These are phyloP conservation scores for Agaricus bisporus DNA, from an alignment of 768 basidiomycete species.

Conservation along the genomic window DNA sequence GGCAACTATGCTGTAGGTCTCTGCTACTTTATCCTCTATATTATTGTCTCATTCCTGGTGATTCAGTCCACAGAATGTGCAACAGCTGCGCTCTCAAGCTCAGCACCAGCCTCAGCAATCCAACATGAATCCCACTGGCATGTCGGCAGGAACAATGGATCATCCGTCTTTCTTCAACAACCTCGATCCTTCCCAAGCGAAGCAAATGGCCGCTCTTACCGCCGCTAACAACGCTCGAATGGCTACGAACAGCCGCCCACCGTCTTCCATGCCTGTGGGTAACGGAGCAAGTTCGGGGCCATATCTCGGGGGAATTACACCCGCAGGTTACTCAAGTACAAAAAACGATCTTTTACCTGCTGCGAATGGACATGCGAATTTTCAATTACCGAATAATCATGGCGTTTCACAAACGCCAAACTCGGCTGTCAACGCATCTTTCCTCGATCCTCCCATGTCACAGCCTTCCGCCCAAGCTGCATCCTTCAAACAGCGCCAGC, in stretches of 20 bases:
- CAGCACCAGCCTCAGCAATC: conserved; percentile 25
- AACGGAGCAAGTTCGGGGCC: conserved; percentile 63
- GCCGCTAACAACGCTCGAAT: conserved; percentile 57
- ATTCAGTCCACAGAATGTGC: conserved; percentile 34
- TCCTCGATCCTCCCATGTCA: conserved; percentile 41
- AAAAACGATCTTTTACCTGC: conserved; percentile 37
- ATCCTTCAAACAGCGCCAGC: conserved; percentile 47
- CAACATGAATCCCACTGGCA: conserved; percentile 23
- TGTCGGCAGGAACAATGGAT: conserved; percentile 28
- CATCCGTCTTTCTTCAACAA: conserved; percentile 36
- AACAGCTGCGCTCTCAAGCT: conserved; percentile 20
- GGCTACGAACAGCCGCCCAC: conserved; percentile 41
- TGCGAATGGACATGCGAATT: conserved; percentile 31
- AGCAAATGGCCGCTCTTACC: conserved; percentile 77
- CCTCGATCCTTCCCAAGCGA: conserved; percentile 62
- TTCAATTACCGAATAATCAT: conserved; percentile 42
- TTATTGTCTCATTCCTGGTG: conserved; percentile 9
- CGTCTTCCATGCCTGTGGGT: conserved; percentile 27
- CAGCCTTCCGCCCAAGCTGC: conserved; percentile 24
- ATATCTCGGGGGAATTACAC: conserved; percentile 57
- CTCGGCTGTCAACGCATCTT: conserved; percentile 28
- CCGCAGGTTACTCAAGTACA: conserved; percentile 35
- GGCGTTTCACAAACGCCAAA: conserved; percentile 28
- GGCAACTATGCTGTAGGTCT: conserved; percentile 28
- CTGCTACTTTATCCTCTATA: conserved; percentile 10